phyloP scores from a whole-genome alignment of 345 rosid species.

The Syzygium grande region DNA sequence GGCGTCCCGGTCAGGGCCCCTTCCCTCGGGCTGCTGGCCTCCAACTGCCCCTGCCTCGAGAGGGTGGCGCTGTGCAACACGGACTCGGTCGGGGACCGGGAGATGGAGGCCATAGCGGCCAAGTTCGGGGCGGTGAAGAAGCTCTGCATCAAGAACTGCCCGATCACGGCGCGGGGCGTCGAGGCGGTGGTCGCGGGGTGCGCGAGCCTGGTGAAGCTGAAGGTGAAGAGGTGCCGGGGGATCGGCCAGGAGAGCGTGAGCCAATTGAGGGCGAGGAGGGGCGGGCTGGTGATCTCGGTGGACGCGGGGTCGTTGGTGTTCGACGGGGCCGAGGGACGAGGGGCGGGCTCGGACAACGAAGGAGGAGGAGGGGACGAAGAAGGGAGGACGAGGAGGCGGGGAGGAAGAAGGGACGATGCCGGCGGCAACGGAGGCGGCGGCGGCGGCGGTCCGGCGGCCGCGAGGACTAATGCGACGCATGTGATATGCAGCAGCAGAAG shows the following conservation, averaged over 20 bases:
- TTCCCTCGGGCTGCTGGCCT: constrained; percentile 20
- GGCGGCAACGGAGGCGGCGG: background rate
- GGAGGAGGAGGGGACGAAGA: background rate
- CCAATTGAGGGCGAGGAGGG: constrained; percentile 5
- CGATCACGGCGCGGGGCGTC: constrained; percentile 24
- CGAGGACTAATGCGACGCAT: constrained; percentile 8
- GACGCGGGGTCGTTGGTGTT: constrained; percentile 12
- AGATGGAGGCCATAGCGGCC: constrained; percentile 21
- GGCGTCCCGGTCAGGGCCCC: constrained; percentile 13
- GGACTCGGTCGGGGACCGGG: constrained; percentile 26
- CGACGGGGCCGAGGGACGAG: background rate
- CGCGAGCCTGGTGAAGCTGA: constrained; percentile 32
- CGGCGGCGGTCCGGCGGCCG: background rate
- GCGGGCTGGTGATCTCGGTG: constrained; percentile 18
- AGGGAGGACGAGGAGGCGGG: background rate
- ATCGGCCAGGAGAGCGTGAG: constrained; percentile 9
- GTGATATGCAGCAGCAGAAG: constrained; percentile 25
- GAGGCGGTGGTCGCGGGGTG: constrained; percentile 29
- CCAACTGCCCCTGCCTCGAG: constrained; percentile 25
- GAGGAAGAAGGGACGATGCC: background rate
- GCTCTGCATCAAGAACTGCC: constrained; percentile 46
- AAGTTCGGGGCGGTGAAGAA: constrained; percentile 34
- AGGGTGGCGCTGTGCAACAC: constrained; percentile 36
- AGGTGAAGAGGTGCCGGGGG: constrained; percentile 38
- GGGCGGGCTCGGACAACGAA: background rate